Conservation (phyloP, 106 monocot genomes). For the Allium cepa region DNA sequence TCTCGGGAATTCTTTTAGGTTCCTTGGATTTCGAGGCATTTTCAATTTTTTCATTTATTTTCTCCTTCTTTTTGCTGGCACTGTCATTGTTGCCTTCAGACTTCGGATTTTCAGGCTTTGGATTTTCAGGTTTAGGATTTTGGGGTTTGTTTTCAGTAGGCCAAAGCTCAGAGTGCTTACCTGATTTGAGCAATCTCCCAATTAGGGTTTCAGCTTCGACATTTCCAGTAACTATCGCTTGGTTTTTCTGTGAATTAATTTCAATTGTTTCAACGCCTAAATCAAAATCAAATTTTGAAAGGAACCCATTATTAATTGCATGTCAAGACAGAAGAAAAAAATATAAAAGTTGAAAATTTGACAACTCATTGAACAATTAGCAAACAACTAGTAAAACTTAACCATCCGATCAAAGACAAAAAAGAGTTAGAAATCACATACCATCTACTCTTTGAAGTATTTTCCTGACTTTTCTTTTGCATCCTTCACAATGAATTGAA, state of each 20-base stretch:
- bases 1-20: not conserved
- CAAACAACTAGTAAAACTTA: not conserved
- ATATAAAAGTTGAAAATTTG: constrained; percentile 7
- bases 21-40: not conserved
- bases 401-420: not conserved
- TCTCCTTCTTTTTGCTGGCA: constrained; percentile 1
- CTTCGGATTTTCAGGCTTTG: too few species aligned
- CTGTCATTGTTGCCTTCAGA: not conserved
- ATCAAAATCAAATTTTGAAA: constrained; percentile 2
- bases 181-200: constrained; percentile 40
- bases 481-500: constrained; percentile 22
- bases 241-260: constrained; percentile 47
- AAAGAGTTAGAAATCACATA: constrained; percentile 16
- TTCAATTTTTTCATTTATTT: not conserved
- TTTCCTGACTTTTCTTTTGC: constrained; percentile 14
- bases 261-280: constrained; percentile 35
- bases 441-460: constrained; percentile 4
- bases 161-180: constrained; percentile 62
- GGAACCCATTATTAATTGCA: not conserved
- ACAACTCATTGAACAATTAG: not conserved
- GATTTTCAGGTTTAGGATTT: not conserved
- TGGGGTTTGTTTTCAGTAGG: constrained; percentile 22
- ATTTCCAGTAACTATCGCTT: constrained; percentile 35
- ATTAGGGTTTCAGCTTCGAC: constrained; percentile 51
- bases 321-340: not conserved